Conservation (phyloP, 2,329 filamentous ascomycete genomes). For the Xylariaceae sp. region DNA sequence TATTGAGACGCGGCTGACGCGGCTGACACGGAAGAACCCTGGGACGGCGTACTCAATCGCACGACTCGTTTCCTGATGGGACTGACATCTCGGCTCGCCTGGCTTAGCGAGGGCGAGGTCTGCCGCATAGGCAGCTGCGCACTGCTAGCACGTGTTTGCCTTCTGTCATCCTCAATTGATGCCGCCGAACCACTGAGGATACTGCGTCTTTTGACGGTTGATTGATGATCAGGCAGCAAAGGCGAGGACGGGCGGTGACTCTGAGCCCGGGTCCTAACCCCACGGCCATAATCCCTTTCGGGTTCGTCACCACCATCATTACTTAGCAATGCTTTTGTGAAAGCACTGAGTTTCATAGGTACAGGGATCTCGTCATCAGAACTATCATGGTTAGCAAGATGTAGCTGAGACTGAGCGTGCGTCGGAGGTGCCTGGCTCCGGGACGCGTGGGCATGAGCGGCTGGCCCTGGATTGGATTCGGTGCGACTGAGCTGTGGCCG, state of each 20-base stretch:
- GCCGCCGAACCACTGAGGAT: slow-evolving; percentile 42
- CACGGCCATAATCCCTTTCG: slow-evolving; percentile 35
- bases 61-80: slow-evolving; percentile 54
- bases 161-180: slow-evolving; percentile 40
- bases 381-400: slow-evolving; percentile 65
- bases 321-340: slow-evolving; percentile 74
- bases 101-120: slow-evolving; percentile 42
- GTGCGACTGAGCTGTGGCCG: slow-evolving; percentile 41
- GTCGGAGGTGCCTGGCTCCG: slow-evolving; percentile 22
- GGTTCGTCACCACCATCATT: slow-evolving; percentile 53
- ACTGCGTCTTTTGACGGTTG: slow-evolving; percentile 43
- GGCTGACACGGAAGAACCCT: slow-evolving; percentile 20
- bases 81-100: slow-evolving; percentile 42
- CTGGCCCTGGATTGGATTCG: slow-evolving; percentile 40
- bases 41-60: slow-evolving; percentile 48
- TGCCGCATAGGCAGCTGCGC: slow-evolving; percentile 40
- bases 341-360: slow-evolving; percentile 88
- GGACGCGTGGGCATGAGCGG: slow-evolving; percentile 23
- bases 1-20: slow-evolving; percentile 22
- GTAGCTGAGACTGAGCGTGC: slow-evolving; percentile 24
- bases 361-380: slow-evolving; percentile 91
- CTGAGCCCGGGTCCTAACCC: slow-evolving; percentile 43
- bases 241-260: slow-evolving; percentile 40
- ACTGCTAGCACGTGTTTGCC: slow-evolving; percentile 46
- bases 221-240: slow-evolving; percentile 24